Conservation (phyloP, 768 basidiomycete genomes). For the Pholiota molesta region DNA sequence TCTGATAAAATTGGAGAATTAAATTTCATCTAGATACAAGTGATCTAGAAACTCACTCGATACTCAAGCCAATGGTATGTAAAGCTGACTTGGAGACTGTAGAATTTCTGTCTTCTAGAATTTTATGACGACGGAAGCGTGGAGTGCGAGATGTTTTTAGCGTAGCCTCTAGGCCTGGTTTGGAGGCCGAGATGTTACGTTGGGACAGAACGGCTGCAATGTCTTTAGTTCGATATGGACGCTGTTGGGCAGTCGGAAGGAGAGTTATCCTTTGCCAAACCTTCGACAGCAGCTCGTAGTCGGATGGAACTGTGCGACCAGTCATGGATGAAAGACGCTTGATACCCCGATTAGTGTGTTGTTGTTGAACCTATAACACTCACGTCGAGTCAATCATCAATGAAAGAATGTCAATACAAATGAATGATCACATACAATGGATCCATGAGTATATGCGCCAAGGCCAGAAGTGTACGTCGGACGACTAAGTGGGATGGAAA, state of each 20-base stretch:
- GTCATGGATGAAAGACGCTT: constrained; percentile 62
- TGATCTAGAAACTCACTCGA: background rate
- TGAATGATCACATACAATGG: constrained; percentile 5
- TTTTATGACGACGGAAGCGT: background rate
- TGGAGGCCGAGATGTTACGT: background rate
- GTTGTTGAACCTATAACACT: constrained; percentile 52
- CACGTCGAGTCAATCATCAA: background rate
- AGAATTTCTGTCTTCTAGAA: constrained; percentile 16
- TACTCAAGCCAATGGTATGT: constrained; percentile 5
- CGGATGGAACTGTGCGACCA: constrained; percentile 42
- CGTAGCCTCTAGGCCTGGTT: background rate
- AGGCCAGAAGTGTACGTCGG: background rate
- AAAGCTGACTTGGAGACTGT: constrained; percentile 19
- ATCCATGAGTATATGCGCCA: constrained; percentile 6
- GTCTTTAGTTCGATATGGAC: constrained; percentile 30
- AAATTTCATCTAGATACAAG: background rate
- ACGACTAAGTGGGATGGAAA: constrained; percentile 3
- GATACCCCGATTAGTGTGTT: constrained; percentile 57
- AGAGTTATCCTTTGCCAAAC: constrained; percentile 44
- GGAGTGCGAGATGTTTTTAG: background rate
- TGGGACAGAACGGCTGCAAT: background rate
- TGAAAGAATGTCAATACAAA: background rate
- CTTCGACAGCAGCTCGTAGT: constrained; percentile 36
- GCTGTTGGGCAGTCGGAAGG: constrained; percentile 21
- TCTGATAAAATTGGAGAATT: background rate